phyloP scores from a whole-genome alignment of 768 basidiomycete genomes.

The Steccherinum ochraceum region DNA sequence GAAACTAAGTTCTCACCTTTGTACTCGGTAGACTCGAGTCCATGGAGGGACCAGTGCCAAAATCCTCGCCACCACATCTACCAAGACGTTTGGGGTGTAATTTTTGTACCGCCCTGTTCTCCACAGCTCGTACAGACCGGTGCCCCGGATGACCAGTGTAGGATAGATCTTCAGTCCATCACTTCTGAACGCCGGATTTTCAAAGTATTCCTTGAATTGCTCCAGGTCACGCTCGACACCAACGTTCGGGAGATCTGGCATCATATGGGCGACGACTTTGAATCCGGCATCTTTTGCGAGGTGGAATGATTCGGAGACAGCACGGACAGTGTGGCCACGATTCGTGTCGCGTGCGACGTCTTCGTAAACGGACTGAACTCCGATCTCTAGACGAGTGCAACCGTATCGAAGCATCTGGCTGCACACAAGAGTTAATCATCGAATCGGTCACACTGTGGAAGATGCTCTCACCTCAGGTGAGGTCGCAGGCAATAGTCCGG shows the following conservation, averaged over 20 bases:
- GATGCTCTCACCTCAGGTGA: slow-evolving; percentile 80
- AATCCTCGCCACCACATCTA: slow-evolving; percentile 95
- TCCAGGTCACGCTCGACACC: slow-evolving; percentile 96
- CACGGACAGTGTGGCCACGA: slow-evolving; percentile 96
- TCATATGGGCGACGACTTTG: slow-evolving; percentile 99
- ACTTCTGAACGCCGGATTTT: slow-evolving; percentile 94
- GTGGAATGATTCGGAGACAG: slow-evolving; percentile 95
- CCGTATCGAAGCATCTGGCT: slow-evolving; percentile 99
- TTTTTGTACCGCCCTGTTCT: slow-evolving; percentile 97
- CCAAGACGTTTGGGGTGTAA: slow-evolving; percentile 97
- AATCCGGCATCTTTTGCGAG: slow-evolving; percentile 98
- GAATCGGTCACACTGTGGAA: slow-evolving; percentile 4
- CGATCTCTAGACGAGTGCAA: slow-evolving; percentile 96
- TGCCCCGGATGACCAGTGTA: slow-evolving; percentile 95
- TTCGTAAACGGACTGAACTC: slow-evolving; percentile 98
- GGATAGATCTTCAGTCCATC: slow-evolving; percentile 99
- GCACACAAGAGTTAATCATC: background rate
- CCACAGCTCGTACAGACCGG: slow-evolving; percentile 94
- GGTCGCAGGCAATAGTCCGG: slow-evolving; percentile 98
- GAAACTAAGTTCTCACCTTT: slow-evolving; percentile 68
- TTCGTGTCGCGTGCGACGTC: slow-evolving; percentile 99
- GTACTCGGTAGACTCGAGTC: slow-evolving; percentile 97
- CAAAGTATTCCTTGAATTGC: slow-evolving; percentile 99
- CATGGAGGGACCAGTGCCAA: slow-evolving; percentile 96
- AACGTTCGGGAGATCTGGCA: slow-evolving; percentile 98